phyloP scores from a whole-genome alignment of 257 asterid genomes.

The Asclepias syriaca region DNA sequence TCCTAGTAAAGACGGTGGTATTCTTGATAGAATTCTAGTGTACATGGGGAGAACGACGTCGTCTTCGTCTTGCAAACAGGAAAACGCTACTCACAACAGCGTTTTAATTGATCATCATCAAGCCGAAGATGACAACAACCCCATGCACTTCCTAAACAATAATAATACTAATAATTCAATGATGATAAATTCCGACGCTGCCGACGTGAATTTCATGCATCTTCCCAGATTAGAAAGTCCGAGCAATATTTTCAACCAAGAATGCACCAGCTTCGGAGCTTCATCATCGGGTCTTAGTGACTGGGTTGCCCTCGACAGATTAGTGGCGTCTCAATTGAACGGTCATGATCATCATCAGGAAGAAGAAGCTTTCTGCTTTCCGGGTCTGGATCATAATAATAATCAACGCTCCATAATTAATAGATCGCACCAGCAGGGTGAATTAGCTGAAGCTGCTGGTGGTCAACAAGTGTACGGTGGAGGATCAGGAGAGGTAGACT shows the following conservation, averaged over 20 bases:
- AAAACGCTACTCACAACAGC: conserved; percentile 11
- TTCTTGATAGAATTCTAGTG: conserved; percentile 60
- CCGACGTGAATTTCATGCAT: conserved; percentile 41
- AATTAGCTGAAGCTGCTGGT: not conserved
- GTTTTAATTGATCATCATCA: not conserved
- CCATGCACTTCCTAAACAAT: conserved; percentile 11
- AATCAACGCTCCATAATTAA: conserved; percentile 14
- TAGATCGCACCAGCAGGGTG: conserved; percentile 22
- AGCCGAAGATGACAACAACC: not conserved
- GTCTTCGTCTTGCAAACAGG: conserved; percentile 50
- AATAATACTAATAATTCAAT: too few species aligned
- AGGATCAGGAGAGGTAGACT: conserved; percentile 29
- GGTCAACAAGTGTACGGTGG: conserved; percentile 25
- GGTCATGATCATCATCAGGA: conserved; percentile 43
- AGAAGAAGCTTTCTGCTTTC: conserved; percentile 37
- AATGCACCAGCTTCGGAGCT: conserved; percentile 21
- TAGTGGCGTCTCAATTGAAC: conserved; percentile 89
- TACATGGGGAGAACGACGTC: conserved; percentile 51
- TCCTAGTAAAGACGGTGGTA: conserved; percentile 53
- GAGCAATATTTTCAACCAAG: conserved; percentile 18
- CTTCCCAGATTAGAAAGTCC: conserved; percentile 61
- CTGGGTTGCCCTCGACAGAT: conserved; percentile 72
- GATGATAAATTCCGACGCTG: not conserved
- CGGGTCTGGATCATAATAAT: conserved; percentile 32
- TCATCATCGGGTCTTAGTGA: conserved; percentile 16